phyloP scores from a whole-genome alignment of 441 rosid species.

The Melastoma candidum region DNA sequence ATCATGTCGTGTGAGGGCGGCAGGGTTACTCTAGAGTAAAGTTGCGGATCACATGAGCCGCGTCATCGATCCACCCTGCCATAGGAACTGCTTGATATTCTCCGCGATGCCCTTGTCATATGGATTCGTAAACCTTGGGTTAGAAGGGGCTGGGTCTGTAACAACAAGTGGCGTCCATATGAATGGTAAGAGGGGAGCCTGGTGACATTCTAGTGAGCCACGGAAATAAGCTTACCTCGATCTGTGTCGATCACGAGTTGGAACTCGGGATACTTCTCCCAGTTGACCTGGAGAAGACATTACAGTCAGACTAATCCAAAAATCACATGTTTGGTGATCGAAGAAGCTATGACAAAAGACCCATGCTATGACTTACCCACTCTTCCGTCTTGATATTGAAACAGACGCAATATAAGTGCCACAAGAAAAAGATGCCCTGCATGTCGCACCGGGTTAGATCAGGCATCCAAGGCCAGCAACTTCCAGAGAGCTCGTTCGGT shows the following conservation, averaged over 20 bases:
- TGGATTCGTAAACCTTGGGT: conserved; percentile 30
- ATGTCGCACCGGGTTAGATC: not conserved
- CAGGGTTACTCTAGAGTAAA: no score
- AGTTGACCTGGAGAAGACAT: conserved; percentile 32
- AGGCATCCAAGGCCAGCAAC: no score
- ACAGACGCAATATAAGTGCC: conserved; percentile 53
- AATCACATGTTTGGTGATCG: not conserved
- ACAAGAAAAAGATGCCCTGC: conserved; percentile 36
- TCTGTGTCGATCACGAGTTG: conserved; percentile 22
- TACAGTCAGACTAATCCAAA: not conserved
- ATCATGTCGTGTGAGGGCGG: no score
- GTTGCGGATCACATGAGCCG: no score
- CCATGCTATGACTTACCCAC: conserved; percentile 39
- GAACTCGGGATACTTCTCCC: conserved; percentile 54
- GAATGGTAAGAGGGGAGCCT: not conserved
- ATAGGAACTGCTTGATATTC: conserved; percentile 32
- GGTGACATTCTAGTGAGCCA: not conserved
- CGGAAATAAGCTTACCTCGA: not conserved
- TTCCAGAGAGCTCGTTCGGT: no score
- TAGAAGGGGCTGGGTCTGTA: conserved; percentile 24
- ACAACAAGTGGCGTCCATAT: not conserved
- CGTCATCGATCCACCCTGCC: not conserved
- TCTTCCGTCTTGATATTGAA: conserved; percentile 56
- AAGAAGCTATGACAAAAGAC: not conserved
- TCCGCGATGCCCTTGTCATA: conserved; percentile 36